A percentile compares a stretch with the other conserved stretches of the same genome.
phyloP scores from a whole-genome alignment of 139 green algal species.

The Micractinium conductrix region DNA sequence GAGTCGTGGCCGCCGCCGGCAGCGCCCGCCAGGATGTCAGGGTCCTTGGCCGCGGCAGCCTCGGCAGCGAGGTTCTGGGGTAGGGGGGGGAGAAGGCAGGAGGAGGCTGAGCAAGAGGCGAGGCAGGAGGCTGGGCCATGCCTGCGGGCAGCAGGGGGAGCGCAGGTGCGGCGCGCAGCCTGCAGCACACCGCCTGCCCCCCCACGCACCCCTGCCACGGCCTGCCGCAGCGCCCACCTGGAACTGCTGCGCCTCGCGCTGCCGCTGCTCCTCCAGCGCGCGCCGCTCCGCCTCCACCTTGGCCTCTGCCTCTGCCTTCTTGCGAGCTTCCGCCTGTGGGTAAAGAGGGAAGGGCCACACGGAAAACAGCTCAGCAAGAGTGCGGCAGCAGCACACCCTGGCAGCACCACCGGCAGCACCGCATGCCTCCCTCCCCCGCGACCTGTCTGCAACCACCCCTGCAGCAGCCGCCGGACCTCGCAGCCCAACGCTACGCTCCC shows the following conservation, averaged over 20 bases:
- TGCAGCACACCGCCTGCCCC: background rate
- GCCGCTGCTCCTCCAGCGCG: conserved; percentile 34
- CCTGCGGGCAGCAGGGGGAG: too few species aligned
- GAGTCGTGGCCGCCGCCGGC: background rate
- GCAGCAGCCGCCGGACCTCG: too few species aligned
- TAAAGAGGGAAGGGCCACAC: too few species aligned
- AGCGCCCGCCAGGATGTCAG: background rate
- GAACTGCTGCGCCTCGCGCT: conserved; percentile 26
- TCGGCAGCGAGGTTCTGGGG: background rate
- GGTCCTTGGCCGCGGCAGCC: background rate
- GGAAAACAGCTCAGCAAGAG: background rate
- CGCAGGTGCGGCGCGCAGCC: too few species aligned
- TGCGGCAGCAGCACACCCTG: background rate
- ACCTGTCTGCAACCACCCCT: too few species aligned
- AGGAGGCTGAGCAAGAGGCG: too few species aligned
- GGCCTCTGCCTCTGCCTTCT: background rate
- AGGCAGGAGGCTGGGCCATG: too few species aligned
- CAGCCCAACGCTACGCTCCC: too few species aligned
- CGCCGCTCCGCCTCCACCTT: background rate
- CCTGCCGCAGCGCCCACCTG: too few species aligned
- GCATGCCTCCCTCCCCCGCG: too few species aligned
- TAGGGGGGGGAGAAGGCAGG: background rate
- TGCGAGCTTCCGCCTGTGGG: background rate
- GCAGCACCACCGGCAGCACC: too few species aligned
- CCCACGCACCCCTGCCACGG: background rate